These are phyloP conservation scores for Hyphopichia khmerensis DNA, from an alignment of 1,139 yeast species.

Conservation along the genomic window DNA sequence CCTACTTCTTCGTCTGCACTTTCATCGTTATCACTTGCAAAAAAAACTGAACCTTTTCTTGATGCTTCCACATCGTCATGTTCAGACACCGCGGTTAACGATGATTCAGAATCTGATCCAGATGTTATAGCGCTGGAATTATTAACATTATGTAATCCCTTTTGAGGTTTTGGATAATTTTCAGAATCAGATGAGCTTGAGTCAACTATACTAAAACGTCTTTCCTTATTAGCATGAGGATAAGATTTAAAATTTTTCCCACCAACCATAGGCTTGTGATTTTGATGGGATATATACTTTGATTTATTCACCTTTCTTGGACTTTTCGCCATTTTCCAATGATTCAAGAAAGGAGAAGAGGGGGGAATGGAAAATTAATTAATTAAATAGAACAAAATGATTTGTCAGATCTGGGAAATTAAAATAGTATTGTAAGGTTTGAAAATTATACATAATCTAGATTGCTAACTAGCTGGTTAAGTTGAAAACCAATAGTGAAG, in stretches of 20 bases:
- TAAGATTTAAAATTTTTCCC: slow-evolving; percentile 36
- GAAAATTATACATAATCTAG: slow-evolving; percentile 5
- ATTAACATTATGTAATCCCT: slow-evolving; percentile 10
- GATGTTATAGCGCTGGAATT: slow-evolving; percentile 5
- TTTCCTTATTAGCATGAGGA: slow-evolving; percentile 9
- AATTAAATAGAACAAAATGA: background rate
- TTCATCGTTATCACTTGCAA: slow-evolving; percentile 6
- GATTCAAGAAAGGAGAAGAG: background rate
- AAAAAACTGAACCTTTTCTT: slow-evolving; percentile 9
- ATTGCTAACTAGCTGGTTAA: slow-evolving; percentile 1
- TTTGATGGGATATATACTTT: background rate
- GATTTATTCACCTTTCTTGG: slow-evolving; percentile 21
- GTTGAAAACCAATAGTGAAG: no score
- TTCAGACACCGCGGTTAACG: slow-evolving; percentile 44
- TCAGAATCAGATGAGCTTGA: slow-evolving; percentile 33
- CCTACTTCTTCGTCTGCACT: slow-evolving; percentile 4
- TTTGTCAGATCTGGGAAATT: slow-evolving; percentile 5
- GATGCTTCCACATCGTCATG: slow-evolving; percentile 23
- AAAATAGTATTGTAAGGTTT: slow-evolving; percentile 1
- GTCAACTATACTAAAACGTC: slow-evolving; percentile 47
- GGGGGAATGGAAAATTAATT: background rate
- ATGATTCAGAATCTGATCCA: slow-evolving; percentile 30
- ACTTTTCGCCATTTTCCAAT: slow-evolving; percentile 26
- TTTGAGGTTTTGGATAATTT: slow-evolving; percentile 14
- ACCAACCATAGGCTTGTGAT: slow-evolving; percentile 13